Conservation (phyloP, 805 yeast genomes). For the Starmerella scarabaei region DNA sequence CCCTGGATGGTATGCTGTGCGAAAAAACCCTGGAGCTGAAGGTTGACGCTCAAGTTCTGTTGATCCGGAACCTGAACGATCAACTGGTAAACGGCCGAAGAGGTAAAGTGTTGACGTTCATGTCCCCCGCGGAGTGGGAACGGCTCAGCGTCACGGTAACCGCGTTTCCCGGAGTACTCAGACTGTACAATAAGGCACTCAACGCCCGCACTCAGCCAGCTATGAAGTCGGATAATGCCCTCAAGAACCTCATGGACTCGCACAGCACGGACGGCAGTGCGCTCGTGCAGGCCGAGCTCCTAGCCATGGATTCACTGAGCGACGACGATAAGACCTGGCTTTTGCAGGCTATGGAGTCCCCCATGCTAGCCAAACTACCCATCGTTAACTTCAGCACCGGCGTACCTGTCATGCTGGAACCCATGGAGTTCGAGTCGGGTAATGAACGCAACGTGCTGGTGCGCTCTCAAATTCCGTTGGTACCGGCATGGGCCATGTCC, state of each 20-base stretch:
- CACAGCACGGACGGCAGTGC: slow-evolving; percentile 2
- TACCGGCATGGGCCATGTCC: slow-evolving; percentile 93
- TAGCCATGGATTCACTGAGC: slow-evolving; percentile 9
- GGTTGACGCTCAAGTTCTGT: slow-evolving; percentile 85
- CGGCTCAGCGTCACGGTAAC: slow-evolving; percentile 10
- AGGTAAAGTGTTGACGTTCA: slow-evolving; percentile 55
- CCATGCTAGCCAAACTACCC: slow-evolving; percentile 10
- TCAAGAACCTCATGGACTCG: slow-evolving; percentile 2
- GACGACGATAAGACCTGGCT: slow-evolving; percentile 5
- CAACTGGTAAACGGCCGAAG: slow-evolving; percentile 77
- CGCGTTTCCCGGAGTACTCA: slow-evolving; percentile 8
- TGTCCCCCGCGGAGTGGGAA: slow-evolving; percentile 20
- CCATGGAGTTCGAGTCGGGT: no score
- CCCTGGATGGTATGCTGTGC: slow-evolving; percentile 60
- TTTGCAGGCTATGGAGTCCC: slow-evolving; percentile 2
- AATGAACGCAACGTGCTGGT: slow-evolving; percentile 37
- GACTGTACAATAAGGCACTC: slow-evolving; percentile 16
- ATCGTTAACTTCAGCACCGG: slow-evolving; percentile 19
- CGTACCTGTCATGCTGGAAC: no score
- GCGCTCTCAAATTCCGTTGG: slow-evolving; percentile 68
- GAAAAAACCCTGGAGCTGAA: slow-evolving; percentile 51
- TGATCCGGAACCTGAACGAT: slow-evolving; percentile 56
- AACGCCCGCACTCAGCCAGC: slow-evolving; percentile 5
- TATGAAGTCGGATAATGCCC: no score
- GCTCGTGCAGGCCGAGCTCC: slow-evolving; percentile 4